Percentiles rank a stretch among this genome's conserved stretches.
These are phyloP conservation scores for Trichoderma endophyticum DNA, from an alignment of 2,329 filamentous ascomycete genomes.

Conservation along the genomic window DNA sequence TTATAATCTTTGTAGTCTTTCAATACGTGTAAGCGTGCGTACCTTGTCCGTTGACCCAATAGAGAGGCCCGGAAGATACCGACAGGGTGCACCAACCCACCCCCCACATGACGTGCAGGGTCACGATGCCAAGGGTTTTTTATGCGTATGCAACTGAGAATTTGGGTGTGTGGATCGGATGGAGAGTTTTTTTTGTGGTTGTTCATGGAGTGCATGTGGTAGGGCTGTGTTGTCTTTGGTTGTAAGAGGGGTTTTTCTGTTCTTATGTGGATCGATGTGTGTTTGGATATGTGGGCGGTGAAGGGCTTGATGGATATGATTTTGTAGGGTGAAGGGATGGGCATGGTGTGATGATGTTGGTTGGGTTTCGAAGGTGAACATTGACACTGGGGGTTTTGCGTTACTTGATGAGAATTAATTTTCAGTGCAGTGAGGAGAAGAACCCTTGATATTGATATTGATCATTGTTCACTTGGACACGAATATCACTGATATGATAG, in stretches of 20 bases:
- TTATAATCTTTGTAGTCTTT: background rate
- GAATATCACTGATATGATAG: background rate
- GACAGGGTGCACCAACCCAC: background rate
- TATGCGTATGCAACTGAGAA: background rate
- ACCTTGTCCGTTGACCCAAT: background rate
- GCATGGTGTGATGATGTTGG: background rate
- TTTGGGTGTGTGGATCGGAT: background rate
- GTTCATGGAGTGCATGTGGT: background rate
- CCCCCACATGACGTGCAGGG: background rate
- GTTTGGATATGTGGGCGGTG: background rate
- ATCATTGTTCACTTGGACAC: background rate
- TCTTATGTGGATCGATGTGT: background rate
- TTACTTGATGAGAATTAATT: background rate
- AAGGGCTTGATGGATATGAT: background rate
- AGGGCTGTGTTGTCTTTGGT: background rate
- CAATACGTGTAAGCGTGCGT: background rate
- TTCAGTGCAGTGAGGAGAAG: background rate
- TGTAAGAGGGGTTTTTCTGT: background rate
- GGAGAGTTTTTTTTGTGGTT: background rate
- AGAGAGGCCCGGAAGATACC: constrained; percentile 6
- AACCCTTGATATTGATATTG: background rate
- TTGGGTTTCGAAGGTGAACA: background rate
- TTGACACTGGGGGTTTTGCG: background rate
- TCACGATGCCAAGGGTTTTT: constrained; percentile 2
- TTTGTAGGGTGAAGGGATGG: background rate